Base-by-base conservation (phyloP, 1,139 yeast species). In the Lodderomyces metapsilosis region DNA sequence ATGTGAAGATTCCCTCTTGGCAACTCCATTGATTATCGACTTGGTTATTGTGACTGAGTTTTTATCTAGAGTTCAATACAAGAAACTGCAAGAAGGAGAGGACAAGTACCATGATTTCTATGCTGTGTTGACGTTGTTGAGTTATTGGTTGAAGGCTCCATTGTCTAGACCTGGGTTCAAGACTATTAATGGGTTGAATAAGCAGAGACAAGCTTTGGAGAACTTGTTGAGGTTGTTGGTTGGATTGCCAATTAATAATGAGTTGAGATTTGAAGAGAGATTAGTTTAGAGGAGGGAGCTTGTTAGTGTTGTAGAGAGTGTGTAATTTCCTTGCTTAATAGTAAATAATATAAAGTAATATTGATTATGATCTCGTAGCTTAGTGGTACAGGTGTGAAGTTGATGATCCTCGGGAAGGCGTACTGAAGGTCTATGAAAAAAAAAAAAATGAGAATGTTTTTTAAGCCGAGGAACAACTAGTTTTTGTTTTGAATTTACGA, bases 121-220 rank as follows among this genome's bases (percentile, higher is more conserved):
- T 68, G 81, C 96, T 31, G 92, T 91, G 38, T 75, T 91, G 61
- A 82, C 95, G 18, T 86, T 89, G 66, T 76, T 91, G 64, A 81
- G 92, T 61, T 91, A 91, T 74, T 91, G 98, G 98, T 80, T 91
- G 61, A 91, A 91, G 76, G 97, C 97, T 2, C 98, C 98, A 52
- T 77, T 91, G 56, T 82, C 95, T 41, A 86, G 92, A 68, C 88
- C 91, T 43, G 96, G 96, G 11, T 87, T 75, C 68, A 86, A 88
- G 62, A 85, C 96, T 37, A 87, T 91, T 57, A 91, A 91, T 60
- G 96, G 97, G 31, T 79, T 91, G 62, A 91, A 88, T 78, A 91
- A 89, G 71, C 98, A 91, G 74, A 84, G 96, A 63, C 79, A 84
- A 57, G 96, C 94, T 38, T 73, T 91, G 53, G 97, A 91, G 71